Evolutionary conservation across 202 grass and related monocot genomes (phyloP).

Genomic region (Schoenoplectus tabernaemontani): DNA sequence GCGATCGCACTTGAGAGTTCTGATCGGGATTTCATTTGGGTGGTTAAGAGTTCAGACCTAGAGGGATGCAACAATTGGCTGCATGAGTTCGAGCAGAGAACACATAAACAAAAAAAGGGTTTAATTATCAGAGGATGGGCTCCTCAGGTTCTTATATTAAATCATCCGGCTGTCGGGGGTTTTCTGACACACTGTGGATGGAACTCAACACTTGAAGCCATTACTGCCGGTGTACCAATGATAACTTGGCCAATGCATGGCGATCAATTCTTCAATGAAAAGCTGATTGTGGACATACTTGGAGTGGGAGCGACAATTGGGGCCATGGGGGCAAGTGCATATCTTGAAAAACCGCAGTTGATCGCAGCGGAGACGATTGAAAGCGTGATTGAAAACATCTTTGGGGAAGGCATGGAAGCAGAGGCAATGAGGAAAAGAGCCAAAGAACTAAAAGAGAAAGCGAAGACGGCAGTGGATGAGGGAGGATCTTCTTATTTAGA

Average conservation of each 20-base stretch:
- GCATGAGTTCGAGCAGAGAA: constrained; percentile 30
- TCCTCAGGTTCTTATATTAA: constrained; percentile 50
- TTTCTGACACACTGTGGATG: constrained; percentile 82
- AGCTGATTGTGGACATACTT: constrained; percentile 46
- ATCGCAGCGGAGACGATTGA: constrained; percentile 33
- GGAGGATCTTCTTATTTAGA: constrained; percentile 41
- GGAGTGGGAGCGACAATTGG: constrained; percentile 35
- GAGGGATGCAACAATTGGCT: constrained; percentile 33
- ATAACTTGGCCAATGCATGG: constrained; percentile 50
- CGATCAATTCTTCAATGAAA: constrained; percentile 76
- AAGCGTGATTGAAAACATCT: constrained; percentile 26
- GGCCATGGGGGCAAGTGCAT: constrained; percentile 19
- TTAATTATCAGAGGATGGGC: constrained; percentile 49
- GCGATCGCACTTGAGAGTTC: constrained; percentile 41
- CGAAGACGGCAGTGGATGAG: constrained; percentile 30
- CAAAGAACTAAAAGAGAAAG: constrained; percentile 28
- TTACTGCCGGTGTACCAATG: constrained; percentile 56
- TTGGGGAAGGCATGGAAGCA: constrained; percentile 20
- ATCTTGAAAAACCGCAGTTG: constrained; percentile 20
- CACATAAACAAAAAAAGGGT: constrained; percentile 22
- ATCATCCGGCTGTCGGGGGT: constrained; percentile 36
- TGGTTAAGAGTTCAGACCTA: not conserved
- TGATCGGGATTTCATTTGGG: constrained; percentile 49
- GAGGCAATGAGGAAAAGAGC: constrained; percentile 26
- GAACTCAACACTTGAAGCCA: constrained; percentile 47